These are phyloP conservation scores for Collybiopsis luxurians DNA, from an alignment of 768 basidiomycete species.

Conservation along the genomic window DNA sequence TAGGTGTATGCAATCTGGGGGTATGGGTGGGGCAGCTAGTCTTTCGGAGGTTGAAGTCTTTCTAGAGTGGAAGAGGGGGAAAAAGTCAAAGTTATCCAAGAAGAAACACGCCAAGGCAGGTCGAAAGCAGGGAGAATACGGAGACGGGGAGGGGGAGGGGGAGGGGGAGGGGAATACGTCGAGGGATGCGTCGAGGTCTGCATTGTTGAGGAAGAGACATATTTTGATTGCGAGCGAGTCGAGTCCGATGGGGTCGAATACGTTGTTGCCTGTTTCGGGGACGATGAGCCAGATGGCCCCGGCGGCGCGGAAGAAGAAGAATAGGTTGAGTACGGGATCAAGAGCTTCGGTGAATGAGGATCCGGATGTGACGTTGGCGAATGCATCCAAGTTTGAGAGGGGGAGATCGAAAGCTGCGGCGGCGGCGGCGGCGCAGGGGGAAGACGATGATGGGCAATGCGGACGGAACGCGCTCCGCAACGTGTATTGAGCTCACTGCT, in stretches of 20 bases:
- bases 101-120: conserved; percentile 13
- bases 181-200: neutral
- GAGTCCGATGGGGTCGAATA: neutral
- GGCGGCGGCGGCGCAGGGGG: conserved; percentile 12
- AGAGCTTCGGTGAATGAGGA: neutral
- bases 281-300: neutral
- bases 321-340: neutral
- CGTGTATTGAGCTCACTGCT: too few relatives aligned
- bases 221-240: neutral
- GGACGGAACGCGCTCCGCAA: too few relatives aligned
- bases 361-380: neutral
- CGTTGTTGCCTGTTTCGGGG: neutral
- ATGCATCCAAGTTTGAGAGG: neutral
- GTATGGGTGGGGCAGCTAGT: conserved; percentile 8
- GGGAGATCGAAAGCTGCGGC: neutral
- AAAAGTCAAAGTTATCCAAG: conserved; percentile 19
- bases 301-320: neutral
- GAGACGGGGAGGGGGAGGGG: conserved; percentile 21
- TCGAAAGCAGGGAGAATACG: conserved; percentile 4
- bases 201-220: neutral
- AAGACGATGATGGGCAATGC: conserved; percentile 47
- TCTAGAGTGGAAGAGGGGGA: conserved; percentile 76
- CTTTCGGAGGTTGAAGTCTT: conserved; percentile 60
- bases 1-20: conserved; percentile 8
- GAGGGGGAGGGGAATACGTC: conserved; percentile 18